Base-by-base conservation (phyloP, 2,329 filamentous ascomycete genomes). In the Lachnellula arida region DNA sequence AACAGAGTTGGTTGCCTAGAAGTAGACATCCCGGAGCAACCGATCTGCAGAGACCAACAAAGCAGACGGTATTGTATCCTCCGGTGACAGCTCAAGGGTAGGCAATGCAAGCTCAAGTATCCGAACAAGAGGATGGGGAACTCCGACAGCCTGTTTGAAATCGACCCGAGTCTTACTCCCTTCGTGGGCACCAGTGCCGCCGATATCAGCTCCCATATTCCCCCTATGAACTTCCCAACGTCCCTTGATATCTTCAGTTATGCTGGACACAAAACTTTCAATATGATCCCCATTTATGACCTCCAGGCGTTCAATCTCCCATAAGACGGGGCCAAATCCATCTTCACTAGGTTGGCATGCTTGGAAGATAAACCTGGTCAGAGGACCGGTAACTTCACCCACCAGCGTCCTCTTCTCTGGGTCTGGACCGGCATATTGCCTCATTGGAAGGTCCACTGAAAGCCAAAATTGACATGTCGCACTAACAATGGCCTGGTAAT, bases 401-500 rank as follows among this genome's bases (percentile, higher is more conserved):
- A 61, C 9, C 3, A 46, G 37, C 35, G 17, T 23, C 2, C n/a
- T 17, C 22, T 50, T n/a, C 28, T 51, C 47, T 19, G 56, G 43
- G 23, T 58, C 23, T 8, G 49, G 37, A 5, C 25, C 47, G 12
- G 58, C 52, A 43, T 60, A 63, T 46, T 60, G 54, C 7, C 54
- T 57, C 40, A 64, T 50, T 9, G 57, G 51, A 40, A 60, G 58
- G 7, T 54, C 50, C 11, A 63, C 55, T n/a, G 59, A 54, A 46
- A 64, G 50, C 64, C 62, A 67, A 51, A 67, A 68, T 42, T 60
- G 58, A 43, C 58, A 57, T 11, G 52, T 52, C 19, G 60, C 58
- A 43, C 53, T 37, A 25, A 65, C 49, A 23, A 60, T 62, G 6
- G 62, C 62, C 49, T 57, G 56, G 43, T 64, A 59, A 22, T 49